These are phyloP conservation scores for Oenanthe javanica DNA, from an alignment of 140 eudicot species.

Conservation along the genomic window DNA sequence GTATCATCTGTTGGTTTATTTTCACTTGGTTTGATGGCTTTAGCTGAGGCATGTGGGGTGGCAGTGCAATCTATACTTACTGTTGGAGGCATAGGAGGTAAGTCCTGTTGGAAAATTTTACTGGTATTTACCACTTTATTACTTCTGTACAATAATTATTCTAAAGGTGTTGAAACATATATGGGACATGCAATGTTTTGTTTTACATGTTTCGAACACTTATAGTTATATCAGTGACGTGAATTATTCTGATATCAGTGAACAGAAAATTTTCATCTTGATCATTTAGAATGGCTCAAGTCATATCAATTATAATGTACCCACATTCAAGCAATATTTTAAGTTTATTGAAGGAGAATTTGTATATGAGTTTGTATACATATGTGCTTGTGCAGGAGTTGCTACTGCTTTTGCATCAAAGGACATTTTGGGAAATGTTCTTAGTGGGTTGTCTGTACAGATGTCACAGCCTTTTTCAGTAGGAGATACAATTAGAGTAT, in stretches of 20 bases:
- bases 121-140: not conserved
- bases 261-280: not conserved
- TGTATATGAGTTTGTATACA: not conserved
- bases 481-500: constrained; percentile 87
- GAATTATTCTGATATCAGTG: not conserved
- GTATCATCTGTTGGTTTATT: constrained; percentile 83
- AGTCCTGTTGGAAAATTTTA: constrained; percentile 12
- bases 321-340: not conserved
- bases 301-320: not conserved
- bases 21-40: constrained; percentile 68
- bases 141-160: not conserved
- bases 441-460: constrained; percentile 84
- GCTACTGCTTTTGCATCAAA: constrained; percentile 97
- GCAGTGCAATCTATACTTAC: constrained; percentile 89
- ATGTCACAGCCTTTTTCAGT: constrained; percentile 76
- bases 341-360: not conserved
- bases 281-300: not conserved
- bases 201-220: not conserved
- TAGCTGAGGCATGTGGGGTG: constrained; percentile 97
- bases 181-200: not conserved
- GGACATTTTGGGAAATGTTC: constrained; percentile 86
- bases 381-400: constrained; percentile 54
- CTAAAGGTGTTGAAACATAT: not conserved
- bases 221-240: not conserved
- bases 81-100: constrained; percentile 98